Percentiles rank a stretch among this genome's conserved stretches.
Evolutionary conservation across 2,329 filamentous ascomycete species (phyloP).

Genomic region (Penicillium brasilianum): DNA sequence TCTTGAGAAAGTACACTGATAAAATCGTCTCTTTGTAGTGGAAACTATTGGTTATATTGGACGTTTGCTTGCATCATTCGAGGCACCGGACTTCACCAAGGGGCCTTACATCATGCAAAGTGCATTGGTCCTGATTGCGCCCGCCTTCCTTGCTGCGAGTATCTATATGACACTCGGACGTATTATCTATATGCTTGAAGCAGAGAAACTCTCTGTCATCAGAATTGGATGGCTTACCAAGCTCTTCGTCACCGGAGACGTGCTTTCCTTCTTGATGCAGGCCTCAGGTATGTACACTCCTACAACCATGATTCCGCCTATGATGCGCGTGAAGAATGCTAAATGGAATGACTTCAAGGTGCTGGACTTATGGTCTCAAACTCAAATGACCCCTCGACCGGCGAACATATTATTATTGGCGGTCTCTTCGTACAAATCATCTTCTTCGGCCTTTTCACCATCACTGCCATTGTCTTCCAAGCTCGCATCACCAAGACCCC

Average conservation of each 20-base stretch:
- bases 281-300: slow-evolving; percentile 29
- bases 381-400: slow-evolving; percentile 22
- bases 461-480: slow-evolving; percentile 34
- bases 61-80: slow-evolving; percentile 50
- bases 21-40: slow-evolving; percentile 42
- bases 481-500: slow-evolving; percentile 37
- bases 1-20: background rate
- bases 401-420: slow-evolving; percentile 37
- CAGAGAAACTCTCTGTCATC: slow-evolving; percentile 30
- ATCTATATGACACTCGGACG: slow-evolving; percentile 40
- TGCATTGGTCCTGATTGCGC: slow-evolving; percentile 35
- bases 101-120: slow-evolving; percentile 38
- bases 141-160: slow-evolving; percentile 37
- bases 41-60: slow-evolving; percentile 60
- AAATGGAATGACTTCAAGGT: slow-evolving; percentile 18
- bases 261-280: slow-evolving; percentile 42
- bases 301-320: background rate
- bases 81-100: slow-evolving; percentile 37
- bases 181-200: slow-evolving; percentile 35
- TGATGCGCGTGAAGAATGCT: no score
- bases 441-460: slow-evolving; percentile 39
- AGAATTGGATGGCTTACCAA: slow-evolving; percentile 34
- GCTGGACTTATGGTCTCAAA: slow-evolving; percentile 34
- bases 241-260: slow-evolving; percentile 40
- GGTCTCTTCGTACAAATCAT: slow-evolving; percentile 41